Conservation (phyloP, 345 rosid species). For the Mangifera indica region DNA sequence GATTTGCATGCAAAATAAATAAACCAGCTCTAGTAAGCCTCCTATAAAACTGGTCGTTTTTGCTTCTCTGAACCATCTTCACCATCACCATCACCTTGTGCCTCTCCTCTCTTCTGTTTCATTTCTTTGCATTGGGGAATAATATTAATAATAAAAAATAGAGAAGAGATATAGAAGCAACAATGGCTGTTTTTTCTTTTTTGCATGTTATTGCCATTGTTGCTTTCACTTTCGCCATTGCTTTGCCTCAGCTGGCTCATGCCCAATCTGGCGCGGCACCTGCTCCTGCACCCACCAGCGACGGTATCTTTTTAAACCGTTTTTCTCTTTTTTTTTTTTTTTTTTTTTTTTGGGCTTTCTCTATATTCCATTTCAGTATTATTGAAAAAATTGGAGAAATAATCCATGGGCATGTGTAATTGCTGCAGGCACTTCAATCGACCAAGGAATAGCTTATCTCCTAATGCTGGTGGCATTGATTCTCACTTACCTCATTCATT, state of each 20-base stretch:
- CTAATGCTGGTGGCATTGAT: conserved; percentile 85
- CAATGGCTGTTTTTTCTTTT: conserved; percentile 53
- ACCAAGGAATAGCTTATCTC: conserved; percentile 82
- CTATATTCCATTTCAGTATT: too few relatives aligned
- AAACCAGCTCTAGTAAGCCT: not conserved
- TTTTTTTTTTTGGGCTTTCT: too few relatives aligned
- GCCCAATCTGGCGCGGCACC: conserved; percentile 52
- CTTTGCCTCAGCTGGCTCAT: conserved; percentile 47
- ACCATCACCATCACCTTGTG: conserved; percentile 8
- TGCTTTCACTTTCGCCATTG: conserved; percentile 34
- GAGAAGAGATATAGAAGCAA: too few relatives aligned
- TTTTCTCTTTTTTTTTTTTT: conserved; percentile 4
- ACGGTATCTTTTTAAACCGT: conserved; percentile 48
- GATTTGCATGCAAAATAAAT: not conserved
- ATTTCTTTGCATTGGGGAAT: too few relatives aligned
- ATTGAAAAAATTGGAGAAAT: too few relatives aligned
- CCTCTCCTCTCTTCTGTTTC: conserved; percentile 24
- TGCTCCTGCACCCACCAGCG: conserved; percentile 70
- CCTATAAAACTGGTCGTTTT: not conserved
- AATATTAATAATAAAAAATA: too few relatives aligned
- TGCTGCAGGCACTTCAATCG: conserved; percentile 67
- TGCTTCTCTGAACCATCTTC: not conserved
- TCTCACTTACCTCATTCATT: conserved; percentile 80
- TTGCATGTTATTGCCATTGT: conserved; percentile 35
- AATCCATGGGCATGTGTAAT: too few relatives aligned